These are phyloP conservation scores for Talaromyces sp. DNA, from an alignment of 2,329 filamentous ascomycete genomes.

Conservation along the genomic window DNA sequence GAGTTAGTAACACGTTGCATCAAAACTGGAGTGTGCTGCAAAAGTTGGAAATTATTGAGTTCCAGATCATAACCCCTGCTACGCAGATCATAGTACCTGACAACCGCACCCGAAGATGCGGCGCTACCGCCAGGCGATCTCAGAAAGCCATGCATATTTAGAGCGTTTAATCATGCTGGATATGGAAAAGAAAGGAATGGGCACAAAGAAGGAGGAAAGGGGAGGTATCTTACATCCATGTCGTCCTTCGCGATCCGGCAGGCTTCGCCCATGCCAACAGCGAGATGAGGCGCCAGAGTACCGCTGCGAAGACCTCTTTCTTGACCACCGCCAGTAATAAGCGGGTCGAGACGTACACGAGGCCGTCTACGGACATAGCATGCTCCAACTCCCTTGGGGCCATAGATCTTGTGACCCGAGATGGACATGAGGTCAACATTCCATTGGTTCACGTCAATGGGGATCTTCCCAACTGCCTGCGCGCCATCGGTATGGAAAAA, in stretches of 20 bases:
- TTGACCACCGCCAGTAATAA: constrained; percentile 94
- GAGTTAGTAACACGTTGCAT: background rate
- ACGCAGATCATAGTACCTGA: constrained; percentile 53
- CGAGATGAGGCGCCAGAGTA: constrained; percentile 81
- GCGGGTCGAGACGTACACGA: constrained; percentile 86
- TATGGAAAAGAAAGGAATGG: constrained; percentile 9
- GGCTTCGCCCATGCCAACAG: constrained; percentile 92
- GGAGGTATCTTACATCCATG: constrained; percentile 65
- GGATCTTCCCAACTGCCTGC: constrained; percentile 98
- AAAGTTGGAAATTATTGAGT: constrained; percentile 20
- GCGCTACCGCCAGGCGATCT: constrained; percentile 57
- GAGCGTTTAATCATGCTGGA: constrained; percentile 71
- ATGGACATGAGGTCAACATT: constrained; percentile 99
- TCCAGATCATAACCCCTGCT: constrained; percentile 62
- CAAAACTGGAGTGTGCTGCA: background rate
- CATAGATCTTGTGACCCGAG: constrained; percentile 97
- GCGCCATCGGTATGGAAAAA: constrained; percentile 98
- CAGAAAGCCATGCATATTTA: constrained; percentile 87
- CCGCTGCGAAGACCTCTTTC: constrained; percentile 92
- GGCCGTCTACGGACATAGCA: constrained; percentile 92
- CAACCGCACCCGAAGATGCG: constrained; percentile 28
- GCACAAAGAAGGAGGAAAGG: constrained; percentile 13
- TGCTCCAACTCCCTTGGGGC: constrained; percentile 92
- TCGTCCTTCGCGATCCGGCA: constrained; percentile 88
- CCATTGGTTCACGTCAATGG: constrained; percentile 93